Percentiles rank a stretch among this genome's conserved stretches.
phyloP scores from a whole-genome alignment of 805 yeast species.

The Alloascoidea africana region DNA sequence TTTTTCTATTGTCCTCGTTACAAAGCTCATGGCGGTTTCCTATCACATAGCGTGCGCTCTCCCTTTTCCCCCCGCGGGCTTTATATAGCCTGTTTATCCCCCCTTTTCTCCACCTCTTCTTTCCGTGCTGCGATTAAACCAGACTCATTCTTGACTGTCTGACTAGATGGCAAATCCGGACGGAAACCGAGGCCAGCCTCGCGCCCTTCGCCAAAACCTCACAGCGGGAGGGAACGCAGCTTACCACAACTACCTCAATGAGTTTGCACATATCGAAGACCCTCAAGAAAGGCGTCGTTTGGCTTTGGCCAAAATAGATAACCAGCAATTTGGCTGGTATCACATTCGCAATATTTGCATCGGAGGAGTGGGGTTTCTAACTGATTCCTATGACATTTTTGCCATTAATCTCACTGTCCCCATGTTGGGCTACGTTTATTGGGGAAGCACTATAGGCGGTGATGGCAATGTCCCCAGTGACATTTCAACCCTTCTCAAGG shows the following conservation, averaged over 20 bases:
- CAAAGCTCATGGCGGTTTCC: no score
- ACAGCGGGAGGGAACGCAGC: slow-evolving; percentile 37
- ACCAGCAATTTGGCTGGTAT: slow-evolving; percentile 44
- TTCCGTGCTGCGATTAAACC: no score
- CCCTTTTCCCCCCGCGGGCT: no score
- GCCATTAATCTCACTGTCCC: slow-evolving; percentile 74
- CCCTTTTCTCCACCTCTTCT: no score
- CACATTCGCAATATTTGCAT: slow-evolving; percentile 43
- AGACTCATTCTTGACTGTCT: no score
- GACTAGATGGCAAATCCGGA: no score
- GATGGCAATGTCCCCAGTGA: slow-evolving; percentile 43
- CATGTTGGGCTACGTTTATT: slow-evolving; percentile 67
- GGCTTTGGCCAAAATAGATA: slow-evolving; percentile 42
- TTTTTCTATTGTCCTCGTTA: no score
- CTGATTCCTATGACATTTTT: slow-evolving; percentile 87
- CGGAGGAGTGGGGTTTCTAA: slow-evolving; percentile 89
- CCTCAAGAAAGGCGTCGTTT: slow-evolving; percentile 45
- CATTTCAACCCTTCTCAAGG: slow-evolving; percentile 64
- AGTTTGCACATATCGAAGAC: slow-evolving; percentile 39
- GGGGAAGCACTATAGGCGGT: slow-evolving; percentile 30
- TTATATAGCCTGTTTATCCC: no score
- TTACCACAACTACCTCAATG: slow-evolving; percentile 37
- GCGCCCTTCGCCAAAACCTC: no score
- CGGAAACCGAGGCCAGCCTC: no score
- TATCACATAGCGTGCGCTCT: no score